phyloP scores from a whole-genome alignment of 2,329 filamentous ascomycete species.

The Pseudomassariella vexata region DNA sequence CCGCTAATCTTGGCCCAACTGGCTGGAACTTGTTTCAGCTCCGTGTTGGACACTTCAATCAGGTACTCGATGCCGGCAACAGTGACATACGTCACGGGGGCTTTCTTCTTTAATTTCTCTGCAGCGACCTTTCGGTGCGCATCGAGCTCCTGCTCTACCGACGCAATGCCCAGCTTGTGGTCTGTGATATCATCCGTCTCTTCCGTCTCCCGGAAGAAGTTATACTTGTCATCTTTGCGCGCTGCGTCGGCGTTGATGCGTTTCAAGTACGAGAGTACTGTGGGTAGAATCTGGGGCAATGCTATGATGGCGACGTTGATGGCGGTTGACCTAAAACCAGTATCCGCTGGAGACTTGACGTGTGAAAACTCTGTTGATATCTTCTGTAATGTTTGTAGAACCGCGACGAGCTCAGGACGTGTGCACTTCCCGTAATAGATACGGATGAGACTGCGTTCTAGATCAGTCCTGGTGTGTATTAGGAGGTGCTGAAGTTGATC shows the following conservation, averaged over 20 bases:
- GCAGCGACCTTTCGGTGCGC: conserved; percentile 68
- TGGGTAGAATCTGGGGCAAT: conserved; percentile 69
- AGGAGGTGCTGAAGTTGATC: conserved; percentile 72
- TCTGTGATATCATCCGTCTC: conserved; percentile 87
- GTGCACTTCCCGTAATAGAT: conserved; percentile 98
- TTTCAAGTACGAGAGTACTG: conserved; percentile 70
- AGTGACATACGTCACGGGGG: conserved; percentile 70
- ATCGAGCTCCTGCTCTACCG: conserved; percentile 83
- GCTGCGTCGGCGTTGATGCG: conserved; percentile 82
- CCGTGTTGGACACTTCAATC: conserved; percentile 79
- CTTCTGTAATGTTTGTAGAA: conserved; percentile 78
- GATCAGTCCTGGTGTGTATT: conserved; percentile 66
- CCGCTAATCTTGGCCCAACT: conserved; percentile 94
- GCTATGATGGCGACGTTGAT: conserved; percentile 67
- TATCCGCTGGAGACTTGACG: conserved; percentile 58
- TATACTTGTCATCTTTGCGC: conserved; percentile 83
- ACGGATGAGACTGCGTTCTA: conserved; percentile 87
- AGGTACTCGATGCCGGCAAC: conserved; percentile 91
- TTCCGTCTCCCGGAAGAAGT: conserved; percentile 81
- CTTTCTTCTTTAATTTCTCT: conserved; percentile 63
- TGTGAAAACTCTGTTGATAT: conserved; percentile 72
- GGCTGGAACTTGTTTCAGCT: conserved; percentile 82
- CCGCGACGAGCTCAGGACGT: conserved; percentile 76
- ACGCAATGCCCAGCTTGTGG: conserved; percentile 86
- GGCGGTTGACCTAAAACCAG: conserved; percentile 66